Conservation (phyloP, 148 eudicot species). For the Mesembryanthemum crystallinum region DNA sequence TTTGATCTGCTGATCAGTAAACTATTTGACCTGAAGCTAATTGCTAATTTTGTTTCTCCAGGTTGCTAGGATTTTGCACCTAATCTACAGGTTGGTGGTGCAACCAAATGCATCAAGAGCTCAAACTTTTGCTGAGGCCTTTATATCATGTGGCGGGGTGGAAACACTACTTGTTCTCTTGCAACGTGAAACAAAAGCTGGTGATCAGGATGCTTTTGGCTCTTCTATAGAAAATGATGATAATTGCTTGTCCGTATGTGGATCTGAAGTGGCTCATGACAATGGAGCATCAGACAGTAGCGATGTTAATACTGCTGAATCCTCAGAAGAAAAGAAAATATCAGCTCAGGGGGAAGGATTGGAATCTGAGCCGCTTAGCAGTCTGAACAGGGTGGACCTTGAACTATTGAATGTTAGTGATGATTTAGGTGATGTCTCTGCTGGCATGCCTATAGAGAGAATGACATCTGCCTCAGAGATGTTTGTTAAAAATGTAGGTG, state of each 20-base stretch:
- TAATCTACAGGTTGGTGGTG: conserved; percentile 88
- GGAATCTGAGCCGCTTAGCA: conserved; percentile 33
- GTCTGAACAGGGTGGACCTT: conserved; percentile 23
- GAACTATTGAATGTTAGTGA: conserved; percentile 22
- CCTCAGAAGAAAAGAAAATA: conserved; percentile 39
- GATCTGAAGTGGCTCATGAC: conserved; percentile 32
- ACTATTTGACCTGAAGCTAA: conserved; percentile 12
- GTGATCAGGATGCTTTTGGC: conserved; percentile 52
- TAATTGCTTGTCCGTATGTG: conserved; percentile 25
- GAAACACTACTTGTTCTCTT: conserved; percentile 95
- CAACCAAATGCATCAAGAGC: conserved; percentile 94
- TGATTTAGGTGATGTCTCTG: conserved; percentile 25
- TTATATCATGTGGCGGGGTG: conserved; percentile 88
- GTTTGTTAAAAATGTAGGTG: conserved; percentile 74
- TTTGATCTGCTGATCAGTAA: neutral
- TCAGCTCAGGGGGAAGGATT: conserved; percentile 30
- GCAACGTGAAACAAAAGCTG: conserved; percentile 88
- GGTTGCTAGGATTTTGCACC: conserved; percentile 93
- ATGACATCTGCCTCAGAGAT: conserved; percentile 58
- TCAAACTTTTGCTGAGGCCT: conserved; percentile 84
- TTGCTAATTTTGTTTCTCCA: conserved; percentile 36
- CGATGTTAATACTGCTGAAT: conserved; percentile 30
- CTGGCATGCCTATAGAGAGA: conserved; percentile 49
- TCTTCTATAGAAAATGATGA: conserved; percentile 38
- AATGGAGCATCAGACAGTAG: conserved; percentile 30